Evolutionary conservation across 805 yeast genomes (phyloP), one percentile per base, ranked within the genome.

Genomic region (Starmerella ratchasimensis): DNA sequence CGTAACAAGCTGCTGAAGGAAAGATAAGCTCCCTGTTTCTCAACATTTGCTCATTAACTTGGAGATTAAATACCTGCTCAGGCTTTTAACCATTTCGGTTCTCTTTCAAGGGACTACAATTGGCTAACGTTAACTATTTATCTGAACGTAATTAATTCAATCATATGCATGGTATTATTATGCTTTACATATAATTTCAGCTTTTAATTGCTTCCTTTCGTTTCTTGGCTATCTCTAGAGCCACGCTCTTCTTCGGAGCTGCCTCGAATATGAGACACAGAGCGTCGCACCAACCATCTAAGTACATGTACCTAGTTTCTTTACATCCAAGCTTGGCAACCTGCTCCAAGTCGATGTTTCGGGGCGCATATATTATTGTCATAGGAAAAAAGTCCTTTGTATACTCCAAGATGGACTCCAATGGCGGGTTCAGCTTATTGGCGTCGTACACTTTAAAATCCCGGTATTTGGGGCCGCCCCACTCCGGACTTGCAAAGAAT

Each of bases 1-100:
- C 76, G 97, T 63, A 88, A 86, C 64, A 88, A 88, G 63, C 65
- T 84, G 53, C 74, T 86, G 57, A 83, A 77, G 57, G 97, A 86
- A 55, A 94, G 96, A 59, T 80, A 48, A 40, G 18, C 9, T 8
- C 6, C 20, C 29, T 9, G 17, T 13, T 4, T 16, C 8, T 13
- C n/a, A n/a, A n/a, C n/a, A n/a, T n/a, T n/a, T n/a, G n/a, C n/a
- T n/a, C n/a, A n/a, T n/a, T n/a, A n/a, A n/a, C n/a, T n/a, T n/a
- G n/a, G n/a, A n/a, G n/a, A n/a, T n/a, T n/a, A n/a, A n/a, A n/a
- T n/a, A n/a, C n/a, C n/a, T n/a, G n/a, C n/a, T n/a, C n/a, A n/a
- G n/a, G n/a, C n/a, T n/a, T n/a, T n/a, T n/a, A n/a, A n/a, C n/a
- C n/a, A n/a, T n/a, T n/a, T n/a, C n/a, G n/a, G n/a, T n/a, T n/a